phyloP scores from a whole-genome alignment of 768 basidiomycete genomes.

The Tephrocybe rancida region DNA sequence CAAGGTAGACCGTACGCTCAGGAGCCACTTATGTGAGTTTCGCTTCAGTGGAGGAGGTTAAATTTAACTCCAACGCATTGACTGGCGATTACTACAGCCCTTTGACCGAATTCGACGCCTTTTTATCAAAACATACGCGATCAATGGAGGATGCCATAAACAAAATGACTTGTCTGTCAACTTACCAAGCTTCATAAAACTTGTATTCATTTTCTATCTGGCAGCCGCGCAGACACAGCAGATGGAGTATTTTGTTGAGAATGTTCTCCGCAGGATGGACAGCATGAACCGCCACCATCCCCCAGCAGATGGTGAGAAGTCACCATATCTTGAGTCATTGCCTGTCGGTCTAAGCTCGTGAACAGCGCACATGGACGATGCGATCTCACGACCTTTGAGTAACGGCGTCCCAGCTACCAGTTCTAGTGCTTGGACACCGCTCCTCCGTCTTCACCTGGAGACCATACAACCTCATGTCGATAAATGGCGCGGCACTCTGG shows the following conservation, averaged over 20 bases:
- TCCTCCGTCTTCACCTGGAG: slow-evolving; percentile 11
- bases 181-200: neutral
- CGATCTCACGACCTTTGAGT: too few species aligned
- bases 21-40: too few species aligned
- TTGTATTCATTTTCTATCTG: neutral
- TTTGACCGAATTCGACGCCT: neutral
- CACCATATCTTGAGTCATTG: neutral
- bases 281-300: neutral
- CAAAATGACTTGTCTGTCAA: neutral
- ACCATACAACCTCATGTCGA: slow-evolving; percentile 13
- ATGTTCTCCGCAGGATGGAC: neutral
- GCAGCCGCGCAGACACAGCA: neutral
- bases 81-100: neutral
- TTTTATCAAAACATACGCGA: neutral
- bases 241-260: neutral
- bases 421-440: slow-evolving; percentile 16
- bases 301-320: neutral
- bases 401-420: slow-evolving; percentile 11
- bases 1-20: too few species aligned
- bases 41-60: too few species aligned
- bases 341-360: neutral
- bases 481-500: slow-evolving; percentile 16
- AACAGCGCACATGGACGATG: neutral
- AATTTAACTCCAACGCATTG: too few species aligned
- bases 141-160: neutral